Conservation (phyloP, 2,329 filamentous ascomycete genomes). For the Pseudocercospora musae region DNA sequence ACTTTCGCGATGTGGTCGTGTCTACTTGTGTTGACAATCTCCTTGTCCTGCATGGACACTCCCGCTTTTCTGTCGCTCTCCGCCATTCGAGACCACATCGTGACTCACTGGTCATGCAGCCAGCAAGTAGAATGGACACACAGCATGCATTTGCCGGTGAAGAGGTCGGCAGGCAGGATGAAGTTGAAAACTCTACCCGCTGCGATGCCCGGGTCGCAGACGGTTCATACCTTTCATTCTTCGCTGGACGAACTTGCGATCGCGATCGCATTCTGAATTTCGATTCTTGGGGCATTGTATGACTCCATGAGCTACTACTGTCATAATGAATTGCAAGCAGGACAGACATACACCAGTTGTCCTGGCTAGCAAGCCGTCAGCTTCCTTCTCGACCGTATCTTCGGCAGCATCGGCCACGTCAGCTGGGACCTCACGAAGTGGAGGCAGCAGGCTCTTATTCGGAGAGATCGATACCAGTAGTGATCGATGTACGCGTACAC, state of each 20-base stretch:
- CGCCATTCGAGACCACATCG: constrained; percentile 20
- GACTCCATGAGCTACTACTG: constrained; percentile 22
- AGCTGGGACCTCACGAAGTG: constrained; percentile 34
- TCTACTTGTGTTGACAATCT: constrained; percentile 20
- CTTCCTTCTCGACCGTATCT: constrained; percentile 32
- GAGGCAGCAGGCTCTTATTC: constrained; percentile 44
- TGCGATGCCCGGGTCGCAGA: constrained; percentile 20
- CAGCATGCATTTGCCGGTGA: constrained; percentile 19
- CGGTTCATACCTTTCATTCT: constrained; percentile 10
- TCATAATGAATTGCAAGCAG: constrained; percentile 31
- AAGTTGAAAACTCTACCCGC: constrained; percentile 11
- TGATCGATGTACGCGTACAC: constrained; percentile 34
- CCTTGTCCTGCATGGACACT: constrained; percentile 19
- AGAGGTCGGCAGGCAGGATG: constrained; percentile 16
- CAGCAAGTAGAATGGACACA: constrained; percentile 13
- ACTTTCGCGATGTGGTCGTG: constrained; percentile 36
- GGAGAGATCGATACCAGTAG: constrained; percentile 49
- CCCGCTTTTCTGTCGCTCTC: constrained; percentile 16
- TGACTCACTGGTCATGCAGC: constrained; percentile 31
- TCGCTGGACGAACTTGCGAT: constrained; percentile 12
- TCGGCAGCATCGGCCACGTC: constrained; percentile 35
- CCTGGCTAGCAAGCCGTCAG: constrained; percentile 33
- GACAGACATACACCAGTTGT: constrained; percentile 22
- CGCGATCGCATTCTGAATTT: constrained; percentile 21
- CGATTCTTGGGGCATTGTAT: constrained; percentile 9